Evolutionary conservation across 345 rosid genomes (phyloP), one percentile per base, ranked within the genome.

Genomic region (Reutealis trisperma): DNA sequence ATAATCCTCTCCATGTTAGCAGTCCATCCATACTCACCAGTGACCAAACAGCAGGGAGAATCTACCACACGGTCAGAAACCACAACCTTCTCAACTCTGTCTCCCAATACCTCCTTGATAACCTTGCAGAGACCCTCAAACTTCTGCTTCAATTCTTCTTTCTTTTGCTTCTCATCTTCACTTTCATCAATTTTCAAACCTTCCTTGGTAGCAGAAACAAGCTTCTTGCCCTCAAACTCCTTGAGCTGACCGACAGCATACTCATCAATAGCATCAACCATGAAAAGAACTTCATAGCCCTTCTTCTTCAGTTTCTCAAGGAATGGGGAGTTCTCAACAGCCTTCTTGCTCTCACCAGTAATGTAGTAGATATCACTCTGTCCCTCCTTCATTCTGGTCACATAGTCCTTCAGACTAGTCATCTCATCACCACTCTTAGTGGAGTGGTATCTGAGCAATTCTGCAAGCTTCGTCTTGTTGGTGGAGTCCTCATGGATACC

Each of bases 1-100:
- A 93, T 93, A 75, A 93, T 93, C 37, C 98, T 91, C 76, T 93
- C 96, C 98, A 93, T 93, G 89, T 93, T 91, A 13, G 98, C 96
- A 0, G 94, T 91, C 96, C 98, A 90, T 0, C 96, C 98, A 5
- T 93, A 93, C 77, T 93, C 98, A 0, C 98, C 96, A 0, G 98
- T 91, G 9, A 93, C 96, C 83, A 91, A 85, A 84, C 96, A 93
- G 86, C 96, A 93, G 3, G 97, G 97, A 7, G 96, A 93, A 66
- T 93, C 96, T 0, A 93, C 96, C 10, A 93, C 93, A 47, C 96
- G 93, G 77, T 91, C 96, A 6, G 96, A 93, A 6, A 93, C 98
- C 0, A 93, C 81, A 1, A 91, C 96, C 88, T 93, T 93, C 89
- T 93, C 98, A 0, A 90, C 93, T 74, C 71, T 90, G 81, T 93